These are phyloP conservation scores for Cyclostephanos invisitatus DNA, from an alignment of 108 stramenopile species.

Conservation along the genomic window DNA sequence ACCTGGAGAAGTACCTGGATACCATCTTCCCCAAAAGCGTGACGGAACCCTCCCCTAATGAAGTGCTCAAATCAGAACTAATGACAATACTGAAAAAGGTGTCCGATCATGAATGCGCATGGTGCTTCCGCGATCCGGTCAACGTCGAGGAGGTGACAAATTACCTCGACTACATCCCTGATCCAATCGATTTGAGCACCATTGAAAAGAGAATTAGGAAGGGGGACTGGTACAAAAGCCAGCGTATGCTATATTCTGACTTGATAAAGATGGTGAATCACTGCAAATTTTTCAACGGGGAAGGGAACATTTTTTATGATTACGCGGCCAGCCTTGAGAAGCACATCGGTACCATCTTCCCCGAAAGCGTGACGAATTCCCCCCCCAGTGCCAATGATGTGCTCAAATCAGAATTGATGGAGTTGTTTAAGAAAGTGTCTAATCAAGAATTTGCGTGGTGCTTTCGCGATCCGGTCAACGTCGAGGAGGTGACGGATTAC, in stretches of 20 bases:
- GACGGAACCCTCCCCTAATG: background rate
- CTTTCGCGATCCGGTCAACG: slow-evolving; percentile 93
- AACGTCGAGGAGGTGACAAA: slow-evolving; percentile 84
- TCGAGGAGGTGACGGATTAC: slow-evolving; percentile 87
- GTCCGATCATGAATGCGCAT: slow-evolving; percentile 88
- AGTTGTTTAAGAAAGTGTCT: slow-evolving; percentile 73
- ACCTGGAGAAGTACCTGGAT: slow-evolving; percentile 74
- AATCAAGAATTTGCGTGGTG: slow-evolving; percentile 94
- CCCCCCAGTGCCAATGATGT: slow-evolving; percentile 20
- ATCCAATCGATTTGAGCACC: slow-evolving; percentile 90
- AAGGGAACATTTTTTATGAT: slow-evolving; percentile 68
- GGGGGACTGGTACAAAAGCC: slow-evolving; percentile 81
- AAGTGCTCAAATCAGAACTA: slow-evolving; percentile 71
- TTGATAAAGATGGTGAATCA: slow-evolving; percentile 92
- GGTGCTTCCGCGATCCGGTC: slow-evolving; percentile 96
- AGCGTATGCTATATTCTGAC: slow-evolving; percentile 79
- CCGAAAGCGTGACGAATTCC: slow-evolving; percentile 10
- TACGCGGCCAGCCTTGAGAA: slow-evolving; percentile 80
- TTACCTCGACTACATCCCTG: slow-evolving; percentile 83
- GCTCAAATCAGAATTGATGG: slow-evolving; percentile 67
- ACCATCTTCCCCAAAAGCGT: slow-evolving; percentile 46
- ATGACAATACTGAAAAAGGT: slow-evolving; percentile 70
- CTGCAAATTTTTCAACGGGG: slow-evolving; percentile 93
- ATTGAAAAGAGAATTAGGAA: slow-evolving; percentile 88
- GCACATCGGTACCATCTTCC: slow-evolving; percentile 60